Percentiles rank a stretch among this genome's conserved stretches.
Conservation (phyloP, 345 rosid genomes). For the Gossypium rotundifolium region DNA sequence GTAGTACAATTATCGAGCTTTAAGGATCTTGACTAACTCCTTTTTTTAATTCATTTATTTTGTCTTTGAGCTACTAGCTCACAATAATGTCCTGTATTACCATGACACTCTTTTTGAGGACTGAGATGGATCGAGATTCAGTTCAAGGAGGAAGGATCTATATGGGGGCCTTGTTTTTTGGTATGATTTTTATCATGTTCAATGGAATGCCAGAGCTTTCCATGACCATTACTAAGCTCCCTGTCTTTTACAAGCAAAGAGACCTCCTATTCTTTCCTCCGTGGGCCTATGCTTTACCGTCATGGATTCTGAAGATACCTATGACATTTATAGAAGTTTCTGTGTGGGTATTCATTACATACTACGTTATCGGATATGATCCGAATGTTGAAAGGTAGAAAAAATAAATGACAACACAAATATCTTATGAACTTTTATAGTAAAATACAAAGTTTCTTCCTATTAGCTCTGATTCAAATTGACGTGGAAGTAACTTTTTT, state of each 20-base stretch:
- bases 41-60: not conserved
- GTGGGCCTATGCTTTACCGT: slow-evolving; percentile 71
- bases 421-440: not conserved
- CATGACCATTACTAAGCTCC: slow-evolving; percentile 74
- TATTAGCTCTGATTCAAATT: not conserved
- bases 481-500: not conserved
- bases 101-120: slow-evolving; percentile 54
- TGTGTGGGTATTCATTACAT: slow-evolving; percentile 53
- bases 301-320: slow-evolving; percentile 80
- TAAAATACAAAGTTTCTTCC: not conserved
- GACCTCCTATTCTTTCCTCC: slow-evolving; percentile 69
- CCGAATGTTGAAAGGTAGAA: slow-evolving; percentile 59
- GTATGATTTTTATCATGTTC: slow-evolving; percentile 44
- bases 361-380: slow-evolving; percentile 73
- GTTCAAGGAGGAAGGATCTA: slow-evolving; percentile 43
- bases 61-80: slow-evolving; percentile 27
- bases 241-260: slow-evolving; percentile 81
- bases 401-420: not conserved
- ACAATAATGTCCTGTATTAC: slow-evolving; percentile 23
- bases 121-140: slow-evolving; percentile 42
- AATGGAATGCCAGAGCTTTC: slow-evolving; percentile 69
- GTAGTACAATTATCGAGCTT: not conserved
- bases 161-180: slow-evolving; percentile 60
- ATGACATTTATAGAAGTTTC: slow-evolving; percentile 57
- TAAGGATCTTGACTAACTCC: slow-evolving; percentile 11